Percentiles rank a stretch among this genome's conserved stretches.
phyloP scores from a whole-genome alignment of 2,329 filamentous ascomycete genomes.

The Dothiorella sarmentorum region DNA sequence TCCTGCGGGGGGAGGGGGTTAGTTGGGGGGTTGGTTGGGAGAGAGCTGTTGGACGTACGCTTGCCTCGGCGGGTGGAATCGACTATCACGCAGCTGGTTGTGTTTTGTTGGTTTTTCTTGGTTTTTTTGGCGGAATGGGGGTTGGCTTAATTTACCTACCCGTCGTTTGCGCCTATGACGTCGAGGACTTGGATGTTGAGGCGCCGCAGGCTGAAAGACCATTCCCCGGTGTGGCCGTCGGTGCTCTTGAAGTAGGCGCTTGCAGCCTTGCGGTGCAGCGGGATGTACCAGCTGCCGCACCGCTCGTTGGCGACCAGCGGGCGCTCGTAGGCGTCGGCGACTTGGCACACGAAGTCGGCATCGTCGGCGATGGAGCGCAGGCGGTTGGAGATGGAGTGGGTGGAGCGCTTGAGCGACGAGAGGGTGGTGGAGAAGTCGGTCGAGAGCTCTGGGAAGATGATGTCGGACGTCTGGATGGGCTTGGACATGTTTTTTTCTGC shows the following conservation, averaged over 20 bases:
- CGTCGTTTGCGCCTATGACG: constrained; percentile 62
- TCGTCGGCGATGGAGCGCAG: constrained; percentile 75
- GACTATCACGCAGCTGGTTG: constrained; percentile 68
- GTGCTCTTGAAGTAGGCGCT: constrained; percentile 98
- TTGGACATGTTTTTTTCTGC: neutral
- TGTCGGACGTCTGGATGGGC: constrained; percentile 33
- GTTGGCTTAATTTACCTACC: constrained; percentile 46
- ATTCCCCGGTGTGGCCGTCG: constrained; percentile 86
- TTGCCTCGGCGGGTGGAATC: constrained; percentile 93
- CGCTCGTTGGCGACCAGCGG: constrained; percentile 89
- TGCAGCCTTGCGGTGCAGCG: constrained; percentile 59
- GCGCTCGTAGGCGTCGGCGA: constrained; percentile 55
- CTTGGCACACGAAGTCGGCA: constrained; percentile 66
- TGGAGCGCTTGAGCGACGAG: constrained; percentile 68
- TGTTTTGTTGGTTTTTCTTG: neutral
- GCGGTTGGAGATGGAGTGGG: constrained; percentile 76
- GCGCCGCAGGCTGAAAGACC: constrained; percentile 81
- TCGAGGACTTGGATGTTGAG: constrained; percentile 80
- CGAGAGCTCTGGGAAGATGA: constrained; percentile 55
- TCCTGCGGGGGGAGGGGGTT: constrained; percentile 40
- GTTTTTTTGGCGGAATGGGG: too few relatives aligned
- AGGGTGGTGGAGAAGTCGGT: constrained; percentile 68
- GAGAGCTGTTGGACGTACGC: constrained; percentile 51
- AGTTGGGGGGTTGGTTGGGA: neutral
- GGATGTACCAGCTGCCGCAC: constrained; percentile 94